A percentile compares a stretch with the other conserved stretches of the same genome.
Conservation (phyloP, 805 yeast species). For the Candida tibetensis region DNA sequence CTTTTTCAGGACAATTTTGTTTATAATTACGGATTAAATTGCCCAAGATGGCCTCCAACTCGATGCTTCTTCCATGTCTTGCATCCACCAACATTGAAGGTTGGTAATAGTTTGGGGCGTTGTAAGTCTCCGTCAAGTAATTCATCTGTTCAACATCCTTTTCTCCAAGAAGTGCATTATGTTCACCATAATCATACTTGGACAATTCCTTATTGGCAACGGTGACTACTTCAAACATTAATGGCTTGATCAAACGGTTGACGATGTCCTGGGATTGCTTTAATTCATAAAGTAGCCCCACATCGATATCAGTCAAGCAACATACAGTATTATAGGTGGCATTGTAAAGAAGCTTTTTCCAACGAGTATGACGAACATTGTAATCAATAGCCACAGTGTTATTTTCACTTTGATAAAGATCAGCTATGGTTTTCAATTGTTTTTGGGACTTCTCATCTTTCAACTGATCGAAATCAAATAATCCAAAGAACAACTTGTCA, state of each 20-base stretch:
- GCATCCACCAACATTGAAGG: constrained; percentile 77
- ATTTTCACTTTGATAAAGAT: constrained; percentile 43
- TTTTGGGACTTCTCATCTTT: constrained; percentile 37
- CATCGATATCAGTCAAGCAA: constrained; percentile 56
- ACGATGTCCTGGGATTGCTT: constrained; percentile 13
- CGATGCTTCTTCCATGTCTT: constrained; percentile 64
- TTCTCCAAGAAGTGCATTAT: constrained; percentile 3
- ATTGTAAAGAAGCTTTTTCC: constrained; percentile 69
- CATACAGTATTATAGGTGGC: constrained; percentile 63
- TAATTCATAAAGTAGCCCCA: constrained; percentile 47
- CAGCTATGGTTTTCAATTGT: constrained; percentile 29
- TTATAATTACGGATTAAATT: constrained; percentile 26
- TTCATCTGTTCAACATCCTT: constrained; percentile 12
- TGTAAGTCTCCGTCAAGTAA: constrained; percentile 23
- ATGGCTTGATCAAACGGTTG: constrained; percentile 12
- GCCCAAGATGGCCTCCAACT: constrained; percentile 69
- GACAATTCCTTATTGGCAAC: constrained; percentile 17
- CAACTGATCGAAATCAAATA: constrained; percentile 20
- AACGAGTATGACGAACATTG: constrained; percentile 52
- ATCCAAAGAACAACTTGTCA: constrained; percentile 27
- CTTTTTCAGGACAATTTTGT: constrained; percentile 4
- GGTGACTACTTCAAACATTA: constrained; percentile 20
- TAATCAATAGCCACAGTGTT: constrained; percentile 41
- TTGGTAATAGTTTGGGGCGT: constrained; percentile 55
- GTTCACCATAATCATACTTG: constrained; percentile 9